These are phyloP conservation scores for Lenzites betulinus DNA, from an alignment of 768 basidiomycete genomes.

Conservation along the genomic window DNA sequence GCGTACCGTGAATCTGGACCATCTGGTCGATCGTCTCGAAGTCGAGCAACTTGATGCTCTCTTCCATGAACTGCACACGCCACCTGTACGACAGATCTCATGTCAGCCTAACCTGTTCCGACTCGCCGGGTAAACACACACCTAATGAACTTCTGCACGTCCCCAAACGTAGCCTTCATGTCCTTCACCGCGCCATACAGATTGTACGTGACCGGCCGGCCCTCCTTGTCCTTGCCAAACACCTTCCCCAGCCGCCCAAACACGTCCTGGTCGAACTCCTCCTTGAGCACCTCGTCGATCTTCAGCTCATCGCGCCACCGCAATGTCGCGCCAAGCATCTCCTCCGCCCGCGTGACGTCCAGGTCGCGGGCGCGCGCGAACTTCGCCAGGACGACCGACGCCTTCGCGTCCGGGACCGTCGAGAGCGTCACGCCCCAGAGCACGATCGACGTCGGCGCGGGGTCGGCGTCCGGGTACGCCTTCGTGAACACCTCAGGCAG, in stretches of 20 bases:
- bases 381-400: conserved; percentile 74
- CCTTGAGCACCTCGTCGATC: conserved; percentile 58
- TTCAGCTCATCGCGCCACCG: conserved; percentile 75
- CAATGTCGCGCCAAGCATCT: conserved; percentile 67
- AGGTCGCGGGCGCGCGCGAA: conserved; percentile 75
- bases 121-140: conserved; percentile 29
- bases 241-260: conserved; percentile 60
- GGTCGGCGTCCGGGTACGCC: conserved; percentile 60
- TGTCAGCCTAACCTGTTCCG: neutral
- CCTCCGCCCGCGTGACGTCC: conserved; percentile 51
- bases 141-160: conserved; percentile 77
- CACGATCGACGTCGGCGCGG: conserved; percentile 50
- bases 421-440: conserved; percentile 72
- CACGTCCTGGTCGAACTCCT: conserved; percentile 37
- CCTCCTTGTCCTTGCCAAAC: conserved; percentile 70
- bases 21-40: conserved; percentile 74
- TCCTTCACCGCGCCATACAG: conserved; percentile 74
- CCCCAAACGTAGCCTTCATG: conserved; percentile 70
- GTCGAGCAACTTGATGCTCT: conserved; percentile 60
- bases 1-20: conserved; percentile 70
- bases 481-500: conserved; percentile 57
- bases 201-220: conserved; percentile 78
- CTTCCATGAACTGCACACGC: conserved; percentile 80
- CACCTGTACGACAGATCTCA: conserved; percentile 47
- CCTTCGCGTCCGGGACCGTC: conserved; percentile 54